A percentile compares a stretch with the other conserved stretches of the same genome.
phyloP scores from a whole-genome alignment of 441 rosid genomes.

The Bocquillonia castaneifolia region DNA sequence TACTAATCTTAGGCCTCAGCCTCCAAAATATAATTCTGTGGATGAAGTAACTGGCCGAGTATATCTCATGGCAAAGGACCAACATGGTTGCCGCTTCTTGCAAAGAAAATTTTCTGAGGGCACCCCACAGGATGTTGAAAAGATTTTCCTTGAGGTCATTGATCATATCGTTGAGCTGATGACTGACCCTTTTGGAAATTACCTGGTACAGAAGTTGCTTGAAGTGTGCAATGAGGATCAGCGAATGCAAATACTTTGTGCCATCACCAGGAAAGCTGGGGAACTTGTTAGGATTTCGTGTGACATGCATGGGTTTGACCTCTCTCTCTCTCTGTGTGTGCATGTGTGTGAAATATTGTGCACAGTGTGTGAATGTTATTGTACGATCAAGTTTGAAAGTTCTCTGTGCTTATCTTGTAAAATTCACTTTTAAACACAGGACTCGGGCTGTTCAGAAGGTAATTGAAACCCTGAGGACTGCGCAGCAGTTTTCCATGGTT shows the following conservation, averaged over 20 bases:
- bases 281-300: constrained; percentile 68
- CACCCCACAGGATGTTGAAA: constrained; percentile 52
- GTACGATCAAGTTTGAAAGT: not conserved
- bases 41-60: constrained; percentile 60
- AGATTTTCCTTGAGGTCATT: constrained; percentile 62
- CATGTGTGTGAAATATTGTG: not conserved
- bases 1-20: constrained; percentile 37
- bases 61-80: constrained; percentile 71
- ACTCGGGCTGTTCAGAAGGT: constrained; percentile 81
- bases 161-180: constrained; percentile 68
- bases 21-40: constrained; percentile 44
- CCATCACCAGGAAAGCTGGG: constrained; percentile 52
- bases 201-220: constrained; percentile 72
- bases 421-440: constrained; percentile 33
- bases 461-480: constrained; percentile 50
- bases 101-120: constrained; percentile 72
- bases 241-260: constrained; percentile 50
- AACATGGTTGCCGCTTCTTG: constrained; percentile 73
- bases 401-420: constrained; percentile 3
- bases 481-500: constrained; percentile 50
- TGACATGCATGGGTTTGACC: constrained; percentile 71
- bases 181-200: constrained; percentile 81
- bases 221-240: constrained; percentile 78
- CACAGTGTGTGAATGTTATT: not conserved
- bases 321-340: constrained; percentile 21